These are phyloP conservation scores for Neofusicoccum cordaticola DNA, from an alignment of 2,329 filamentous ascomycete genomes.

Conservation along the genomic window DNA sequence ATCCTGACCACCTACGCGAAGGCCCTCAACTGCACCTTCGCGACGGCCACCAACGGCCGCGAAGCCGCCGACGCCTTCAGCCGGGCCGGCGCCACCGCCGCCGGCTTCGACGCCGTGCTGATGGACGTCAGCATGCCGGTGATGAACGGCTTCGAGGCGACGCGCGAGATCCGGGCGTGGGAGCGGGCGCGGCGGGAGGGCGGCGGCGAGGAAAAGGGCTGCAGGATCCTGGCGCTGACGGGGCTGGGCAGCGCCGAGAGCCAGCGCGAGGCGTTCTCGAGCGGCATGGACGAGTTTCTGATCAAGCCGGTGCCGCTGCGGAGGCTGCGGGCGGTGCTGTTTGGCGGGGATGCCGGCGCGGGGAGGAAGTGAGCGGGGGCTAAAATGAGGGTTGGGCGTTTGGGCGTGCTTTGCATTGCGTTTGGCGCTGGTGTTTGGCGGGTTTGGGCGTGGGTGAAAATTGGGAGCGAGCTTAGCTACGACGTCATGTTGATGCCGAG, in stretches of 20 bases:
- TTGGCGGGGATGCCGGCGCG: neutral
- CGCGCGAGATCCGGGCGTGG: slow-evolving; percentile 38
- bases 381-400: too few species aligned
- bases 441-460: too few species aligned
- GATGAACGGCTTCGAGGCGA: slow-evolving; percentile 46
- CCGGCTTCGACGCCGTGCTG: slow-evolving; percentile 36
- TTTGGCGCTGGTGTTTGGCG: too few species aligned
- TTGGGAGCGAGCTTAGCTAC: too few species aligned
- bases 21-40: slow-evolving; percentile 27
- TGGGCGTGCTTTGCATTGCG: too few species aligned
- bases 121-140: slow-evolving; percentile 51
- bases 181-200: slow-evolving; percentile 20
- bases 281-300: slow-evolving; percentile 46
- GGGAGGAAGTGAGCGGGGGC: too few species aligned
- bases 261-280: slow-evolving; percentile 41
- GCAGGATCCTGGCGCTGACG: slow-evolving; percentile 39
- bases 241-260: slow-evolving; percentile 44
- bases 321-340: neutral
- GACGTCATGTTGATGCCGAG: too few species aligned
- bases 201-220: slow-evolving; percentile 23
- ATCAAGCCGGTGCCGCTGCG: slow-evolving; percentile 42
- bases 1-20: slow-evolving; percentile 51
- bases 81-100: neutral
- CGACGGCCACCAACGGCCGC: slow-evolving; percentile 37
- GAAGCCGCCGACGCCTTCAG: slow-evolving; percentile 39